Conservation (phyloP, 2,329 filamentous ascomycete species). For the Colletotrichum echinochloae region DNA sequence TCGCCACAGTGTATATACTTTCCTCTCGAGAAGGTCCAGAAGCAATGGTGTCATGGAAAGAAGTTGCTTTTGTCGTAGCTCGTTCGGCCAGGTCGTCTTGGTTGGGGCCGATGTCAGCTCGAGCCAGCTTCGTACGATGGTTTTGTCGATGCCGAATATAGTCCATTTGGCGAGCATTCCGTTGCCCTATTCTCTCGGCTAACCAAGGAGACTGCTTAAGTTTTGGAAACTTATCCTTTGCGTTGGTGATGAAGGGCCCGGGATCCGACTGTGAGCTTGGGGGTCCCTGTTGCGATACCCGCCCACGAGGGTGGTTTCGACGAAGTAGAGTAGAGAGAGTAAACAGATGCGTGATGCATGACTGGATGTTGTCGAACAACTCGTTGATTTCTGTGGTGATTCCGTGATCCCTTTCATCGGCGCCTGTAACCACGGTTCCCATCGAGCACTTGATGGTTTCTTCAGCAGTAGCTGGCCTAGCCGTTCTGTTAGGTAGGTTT, state of each 20-base stretch:
- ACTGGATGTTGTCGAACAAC: conserved; percentile 11
- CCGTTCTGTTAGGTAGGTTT: conserved; percentile 4
- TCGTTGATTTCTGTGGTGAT: conserved; percentile 11
- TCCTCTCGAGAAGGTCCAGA: not conserved
- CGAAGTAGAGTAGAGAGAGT: conserved; percentile 12
- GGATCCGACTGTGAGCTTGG: not conserved
- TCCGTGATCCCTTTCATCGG: not conserved
- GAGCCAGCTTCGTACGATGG: conserved; percentile 5
- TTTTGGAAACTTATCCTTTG: conserved; percentile 21
- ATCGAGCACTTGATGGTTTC: not conserved
- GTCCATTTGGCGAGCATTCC: not conserved
- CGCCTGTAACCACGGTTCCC: not conserved
- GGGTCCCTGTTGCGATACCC: not conserved
- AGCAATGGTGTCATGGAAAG: not conserved
- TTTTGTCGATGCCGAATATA: conserved; percentile 19
- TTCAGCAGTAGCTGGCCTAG: not conserved
- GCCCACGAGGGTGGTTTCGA: conserved; percentile 12
- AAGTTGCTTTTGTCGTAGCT: conserved; percentile 17
- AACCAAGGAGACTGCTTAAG: conserved; percentile 10
- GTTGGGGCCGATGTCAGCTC: not conserved
- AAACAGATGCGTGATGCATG: conserved; percentile 19
- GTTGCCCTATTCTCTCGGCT: conserved; percentile 3
- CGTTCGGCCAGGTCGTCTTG: not conserved
- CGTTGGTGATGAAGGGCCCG: not conserved
- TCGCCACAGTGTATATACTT: conserved; percentile 16